phyloP scores from a whole-genome alignment of 805 yeast genomes.

The Candida ipomoeae region DNA sequence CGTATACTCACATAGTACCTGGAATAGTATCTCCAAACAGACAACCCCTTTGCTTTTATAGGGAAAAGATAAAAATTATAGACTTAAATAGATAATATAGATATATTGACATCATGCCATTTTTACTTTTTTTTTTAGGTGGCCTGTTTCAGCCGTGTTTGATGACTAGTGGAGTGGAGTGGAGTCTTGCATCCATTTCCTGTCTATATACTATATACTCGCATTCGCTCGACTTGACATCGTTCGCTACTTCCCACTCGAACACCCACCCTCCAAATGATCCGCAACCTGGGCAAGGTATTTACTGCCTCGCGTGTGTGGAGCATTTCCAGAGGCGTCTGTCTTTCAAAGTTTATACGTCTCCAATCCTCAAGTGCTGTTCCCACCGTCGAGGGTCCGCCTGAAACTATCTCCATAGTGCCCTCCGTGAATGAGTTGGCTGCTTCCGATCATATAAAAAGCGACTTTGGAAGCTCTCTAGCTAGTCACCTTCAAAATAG shows the following conservation, averaged over 20 bases:
- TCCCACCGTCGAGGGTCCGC: slow-evolving; percentile 16
- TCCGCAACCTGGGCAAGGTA: background rate
- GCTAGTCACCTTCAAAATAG: slow-evolving; percentile 36
- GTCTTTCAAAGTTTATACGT: background rate
- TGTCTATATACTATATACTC: background rate
- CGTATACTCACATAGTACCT: background rate
- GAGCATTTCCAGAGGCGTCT: background rate
- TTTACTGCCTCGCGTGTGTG: background rate
- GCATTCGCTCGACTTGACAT: background rate
- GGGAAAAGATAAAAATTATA: background rate
- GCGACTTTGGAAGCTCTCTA: slow-evolving; percentile 28
- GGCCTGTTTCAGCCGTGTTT: background rate
- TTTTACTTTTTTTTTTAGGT: background rate
- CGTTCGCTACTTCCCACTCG: background rate
- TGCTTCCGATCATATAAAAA: slow-evolving; percentile 13
- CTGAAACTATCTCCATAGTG: slow-evolving; percentile 36
- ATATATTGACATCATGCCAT: no score
- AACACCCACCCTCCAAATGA: background rate
- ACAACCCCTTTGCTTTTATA: background rate
- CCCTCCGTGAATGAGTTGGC: slow-evolving; percentile 33
- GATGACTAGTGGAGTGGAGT: background rate
- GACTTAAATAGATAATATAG: no score
- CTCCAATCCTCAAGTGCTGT: slow-evolving; percentile 7
- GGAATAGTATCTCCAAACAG: background rate
- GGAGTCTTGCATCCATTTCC: slow-evolving; percentile 1